phyloP scores from a whole-genome alignment of 2,329 filamentous ascomycete species.

The Aspergillus felis region DNA sequence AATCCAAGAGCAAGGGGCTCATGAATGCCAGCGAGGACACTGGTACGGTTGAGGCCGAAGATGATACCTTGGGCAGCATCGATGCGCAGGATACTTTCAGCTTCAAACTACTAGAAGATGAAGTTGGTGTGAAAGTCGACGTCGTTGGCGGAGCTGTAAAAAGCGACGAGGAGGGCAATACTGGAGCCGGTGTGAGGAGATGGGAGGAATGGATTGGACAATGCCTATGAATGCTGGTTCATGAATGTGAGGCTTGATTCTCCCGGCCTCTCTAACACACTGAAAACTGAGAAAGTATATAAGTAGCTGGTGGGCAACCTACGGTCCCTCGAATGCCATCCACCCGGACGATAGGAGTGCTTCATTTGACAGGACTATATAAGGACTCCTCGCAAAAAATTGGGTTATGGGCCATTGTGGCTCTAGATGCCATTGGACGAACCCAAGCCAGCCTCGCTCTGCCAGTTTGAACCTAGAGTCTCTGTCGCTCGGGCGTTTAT shows the following conservation, averaged over 20 bases:
- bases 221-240: constrained; percentile 52
- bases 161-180: constrained; percentile 51
- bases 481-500: constrained; percentile 15
- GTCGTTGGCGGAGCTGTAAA: constrained; percentile 66
- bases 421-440: neutral
- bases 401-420: neutral
- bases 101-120: constrained; percentile 79
- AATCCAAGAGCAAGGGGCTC: constrained; percentile 73
- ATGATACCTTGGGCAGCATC: constrained; percentile 80
- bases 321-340: neutral
- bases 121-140: constrained; percentile 68
- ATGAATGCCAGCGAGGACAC: constrained; percentile 70
- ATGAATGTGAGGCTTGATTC: neutral
- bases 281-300: neutral
- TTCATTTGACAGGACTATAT: neutral
- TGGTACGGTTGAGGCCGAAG: constrained; percentile 60
- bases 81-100: constrained; percentile 73
- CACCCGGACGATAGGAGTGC: neutral
- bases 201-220: constrained; percentile 92
- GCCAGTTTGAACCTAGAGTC: constrained; percentile 11
- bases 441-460: neutral
- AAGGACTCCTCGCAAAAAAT: neutral
- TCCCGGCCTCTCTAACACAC: neutral
- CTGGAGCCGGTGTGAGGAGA: constrained; percentile 67
- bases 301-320: neutral